Conservation (phyloP, 2,329 filamentous ascomycete species). For the Ophiocordyceps camponoti-leonardi region DNA sequence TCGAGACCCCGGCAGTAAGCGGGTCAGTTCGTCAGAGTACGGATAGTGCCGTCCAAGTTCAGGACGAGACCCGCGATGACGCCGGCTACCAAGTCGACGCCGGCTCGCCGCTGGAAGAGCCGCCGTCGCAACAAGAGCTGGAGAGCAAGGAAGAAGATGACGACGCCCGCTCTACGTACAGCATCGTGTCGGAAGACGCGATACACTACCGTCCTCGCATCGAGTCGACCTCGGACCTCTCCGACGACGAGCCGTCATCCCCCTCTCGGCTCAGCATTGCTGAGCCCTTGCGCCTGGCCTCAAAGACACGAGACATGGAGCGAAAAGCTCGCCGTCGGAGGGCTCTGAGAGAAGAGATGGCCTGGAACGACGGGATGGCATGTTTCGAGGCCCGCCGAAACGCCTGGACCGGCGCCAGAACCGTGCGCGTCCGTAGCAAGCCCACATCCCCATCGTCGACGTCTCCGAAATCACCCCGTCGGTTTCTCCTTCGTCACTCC, state of each 20-base stretch:
- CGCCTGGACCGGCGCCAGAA: slow-evolving; percentile 68
- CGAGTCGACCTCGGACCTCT: slow-evolving; percentile 41
- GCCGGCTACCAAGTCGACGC: slow-evolving; percentile 19
- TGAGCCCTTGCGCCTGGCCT: slow-evolving; percentile 24
- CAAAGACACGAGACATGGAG: slow-evolving; percentile 24
- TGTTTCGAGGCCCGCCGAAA: slow-evolving; percentile 64
- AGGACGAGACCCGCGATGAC: slow-evolving; percentile 17
- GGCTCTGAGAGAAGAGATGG: slow-evolving; percentile 44
- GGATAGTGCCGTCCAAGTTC: slow-evolving; percentile 3
- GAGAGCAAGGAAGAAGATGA: slow-evolving; percentile 20
- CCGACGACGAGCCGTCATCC: slow-evolving; percentile 27
- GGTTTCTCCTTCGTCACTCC: slow-evolving; percentile 32
- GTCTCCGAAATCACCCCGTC: slow-evolving; percentile 27
- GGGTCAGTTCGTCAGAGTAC: neutral
- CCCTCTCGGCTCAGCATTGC: slow-evolving; percentile 32
- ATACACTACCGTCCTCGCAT: slow-evolving; percentile 29
- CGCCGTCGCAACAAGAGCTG: slow-evolving; percentile 7
- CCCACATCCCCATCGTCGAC: slow-evolving; percentile 21
- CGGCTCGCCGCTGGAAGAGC: slow-evolving; percentile 21
- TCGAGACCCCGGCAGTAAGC: neutral
- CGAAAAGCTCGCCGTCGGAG: slow-evolving; percentile 38
- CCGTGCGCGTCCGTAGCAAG: slow-evolving; percentile 34
- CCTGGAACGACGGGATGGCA: slow-evolving; percentile 69
- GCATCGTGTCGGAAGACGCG: slow-evolving; percentile 37
- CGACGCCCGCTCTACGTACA: slow-evolving; percentile 36